Percentiles rank a stretch among this genome's conserved stretches.
These are phyloP conservation scores for Saxophila tyrrhenica DNA, from an alignment of 495 filamentous ascomycete genomes.

Conservation along the genomic window DNA sequence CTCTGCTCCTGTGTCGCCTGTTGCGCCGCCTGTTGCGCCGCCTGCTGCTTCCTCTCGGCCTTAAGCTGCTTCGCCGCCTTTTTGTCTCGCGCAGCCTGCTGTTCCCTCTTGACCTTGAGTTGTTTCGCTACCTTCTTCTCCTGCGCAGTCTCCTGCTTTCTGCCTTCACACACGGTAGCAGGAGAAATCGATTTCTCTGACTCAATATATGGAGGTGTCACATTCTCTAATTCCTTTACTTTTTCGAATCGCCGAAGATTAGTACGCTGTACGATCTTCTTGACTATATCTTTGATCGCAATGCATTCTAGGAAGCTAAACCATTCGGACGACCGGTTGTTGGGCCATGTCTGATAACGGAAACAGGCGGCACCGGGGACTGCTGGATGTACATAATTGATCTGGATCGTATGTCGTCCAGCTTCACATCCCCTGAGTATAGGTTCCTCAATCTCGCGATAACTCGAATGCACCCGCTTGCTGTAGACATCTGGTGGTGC, in stretches of 20 bases:
- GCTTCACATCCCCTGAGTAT: background rate
- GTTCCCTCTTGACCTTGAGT: background rate
- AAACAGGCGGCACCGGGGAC: background rate
- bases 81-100: background rate
- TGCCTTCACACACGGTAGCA: background rate
- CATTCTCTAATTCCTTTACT: background rate
- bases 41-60: background rate
- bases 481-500: constrained; percentile 4
- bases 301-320: background rate
- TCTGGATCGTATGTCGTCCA: background rate
- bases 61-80: constrained; percentile 2
- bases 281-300: background rate
- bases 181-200: background rate
- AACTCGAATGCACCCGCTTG: constrained; percentile 1
- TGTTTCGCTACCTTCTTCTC: background rate
- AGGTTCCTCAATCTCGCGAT: background rate
- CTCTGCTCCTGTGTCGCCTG: background rate
- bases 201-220: background rate
- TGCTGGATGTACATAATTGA: constrained; percentile 1
- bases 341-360: constrained; percentile 1
- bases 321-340: background rate
- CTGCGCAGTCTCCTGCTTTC: background rate
- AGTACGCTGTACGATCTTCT: background rate
- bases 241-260: background rate
- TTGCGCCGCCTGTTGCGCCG: too few species aligned